Conservation (phyloP, 2,329 filamentous ascomycete species). For the Xylariaceae sp. region DNA sequence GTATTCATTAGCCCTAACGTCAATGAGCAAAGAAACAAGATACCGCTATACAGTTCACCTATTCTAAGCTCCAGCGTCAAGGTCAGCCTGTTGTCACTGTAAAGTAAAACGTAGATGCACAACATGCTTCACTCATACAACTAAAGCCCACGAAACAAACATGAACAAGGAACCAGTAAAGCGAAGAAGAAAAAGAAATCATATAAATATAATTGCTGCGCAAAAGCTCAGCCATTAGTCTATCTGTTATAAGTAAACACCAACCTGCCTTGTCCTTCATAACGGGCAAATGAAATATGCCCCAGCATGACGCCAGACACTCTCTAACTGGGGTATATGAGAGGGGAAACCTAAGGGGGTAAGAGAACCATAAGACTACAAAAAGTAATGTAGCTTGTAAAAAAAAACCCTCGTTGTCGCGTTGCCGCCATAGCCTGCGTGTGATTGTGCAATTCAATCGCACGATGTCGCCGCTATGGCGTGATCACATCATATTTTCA, state of each 20-base stretch:
- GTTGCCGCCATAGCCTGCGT: neutral
- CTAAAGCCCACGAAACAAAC: neutral
- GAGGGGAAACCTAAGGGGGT: too few relatives aligned
- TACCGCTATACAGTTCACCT: too few relatives aligned
- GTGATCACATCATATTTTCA: slow-evolving; percentile 33
- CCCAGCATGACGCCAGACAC: slow-evolving; percentile 26
- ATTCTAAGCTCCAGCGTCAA: too few relatives aligned
- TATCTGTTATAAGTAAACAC: slow-evolving; percentile 18
- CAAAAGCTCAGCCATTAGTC: slow-evolving; percentile 8
- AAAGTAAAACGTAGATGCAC: neutral
- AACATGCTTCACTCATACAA: neutral
- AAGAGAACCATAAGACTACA: neutral
- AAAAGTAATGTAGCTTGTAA: neutral
- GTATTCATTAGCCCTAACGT: too few relatives aligned
- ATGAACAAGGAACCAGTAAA: neutral
- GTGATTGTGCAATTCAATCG: slow-evolving; percentile 31
- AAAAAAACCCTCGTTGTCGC: slow-evolving; percentile 6
- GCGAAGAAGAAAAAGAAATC: neutral
- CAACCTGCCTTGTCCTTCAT: slow-evolving; percentile 7
- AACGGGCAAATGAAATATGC: slow-evolving; percentile 6
- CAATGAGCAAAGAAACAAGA: too few relatives aligned
- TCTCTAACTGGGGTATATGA: slow-evolving; percentile 23
- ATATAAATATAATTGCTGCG: neutral
- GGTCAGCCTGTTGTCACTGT: too few relatives aligned
- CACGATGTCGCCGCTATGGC: slow-evolving; percentile 41